These are phyloP conservation scores for Beta lomatogona DNA, from an alignment of 179 eudicot genomes.

Conservation along the genomic window DNA sequence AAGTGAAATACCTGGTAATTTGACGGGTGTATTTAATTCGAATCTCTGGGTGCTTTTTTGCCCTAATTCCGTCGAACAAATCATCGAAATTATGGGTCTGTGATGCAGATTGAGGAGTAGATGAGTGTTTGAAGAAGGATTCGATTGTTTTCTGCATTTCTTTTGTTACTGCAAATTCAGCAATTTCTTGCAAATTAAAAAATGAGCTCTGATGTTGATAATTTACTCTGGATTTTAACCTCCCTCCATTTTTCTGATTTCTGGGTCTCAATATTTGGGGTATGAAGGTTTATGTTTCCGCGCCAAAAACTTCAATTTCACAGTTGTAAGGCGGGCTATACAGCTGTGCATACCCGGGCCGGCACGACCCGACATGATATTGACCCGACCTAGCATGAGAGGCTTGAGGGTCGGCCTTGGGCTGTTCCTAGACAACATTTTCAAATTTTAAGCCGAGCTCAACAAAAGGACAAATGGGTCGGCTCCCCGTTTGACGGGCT, in stretches of 20 bases:
- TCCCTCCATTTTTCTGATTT: not conserved
- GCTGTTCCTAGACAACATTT: too few species aligned
- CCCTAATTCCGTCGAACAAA: slow-evolving; percentile 23
- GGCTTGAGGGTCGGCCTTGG: too few species aligned
- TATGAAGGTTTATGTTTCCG: too few species aligned
- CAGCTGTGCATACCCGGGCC: too few species aligned
- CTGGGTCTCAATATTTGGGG: not conserved
- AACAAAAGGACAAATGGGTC: too few species aligned
- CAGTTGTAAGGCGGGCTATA: too few species aligned
- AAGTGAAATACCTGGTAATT: slow-evolving; percentile 27
- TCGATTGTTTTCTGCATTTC: slow-evolving; percentile 52
- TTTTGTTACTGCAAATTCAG: not conserved
- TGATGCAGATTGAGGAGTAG: slow-evolving; percentile 24
- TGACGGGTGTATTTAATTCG: slow-evolving; percentile 40
- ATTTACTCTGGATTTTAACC: not conserved
- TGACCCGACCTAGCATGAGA: too few species aligned
- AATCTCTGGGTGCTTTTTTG: slow-evolving; percentile 22
- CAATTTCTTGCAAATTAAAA: not conserved
- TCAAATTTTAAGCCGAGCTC: too few species aligned
- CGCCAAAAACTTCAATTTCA: too few species aligned
- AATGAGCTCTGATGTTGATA: not conserved
- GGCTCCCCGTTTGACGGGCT: too few species aligned
- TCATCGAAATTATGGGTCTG: slow-evolving; percentile 19
- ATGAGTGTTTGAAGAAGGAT: slow-evolving; percentile 54
- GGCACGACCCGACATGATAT: too few species aligned